Conservation (phyloP, 305 asterid genomes). For the Solanum hybrid region DNA sequence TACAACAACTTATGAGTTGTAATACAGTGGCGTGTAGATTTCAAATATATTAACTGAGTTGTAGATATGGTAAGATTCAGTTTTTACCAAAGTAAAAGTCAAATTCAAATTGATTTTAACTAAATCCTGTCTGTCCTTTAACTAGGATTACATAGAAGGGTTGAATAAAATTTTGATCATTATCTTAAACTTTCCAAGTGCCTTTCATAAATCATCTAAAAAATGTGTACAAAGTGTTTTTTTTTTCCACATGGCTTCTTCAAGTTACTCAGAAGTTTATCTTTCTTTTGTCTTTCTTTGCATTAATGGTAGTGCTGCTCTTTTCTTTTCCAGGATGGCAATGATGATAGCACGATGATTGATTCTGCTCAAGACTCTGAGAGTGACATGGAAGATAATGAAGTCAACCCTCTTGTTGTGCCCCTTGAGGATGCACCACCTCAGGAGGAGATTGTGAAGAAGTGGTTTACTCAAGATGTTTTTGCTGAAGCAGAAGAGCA, state of each 20-base stretch:
- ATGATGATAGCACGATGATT: conserved; percentile 26
- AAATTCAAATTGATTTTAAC: neutral
- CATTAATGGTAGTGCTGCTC: neutral
- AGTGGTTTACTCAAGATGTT: conserved; percentile 93
- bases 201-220: neutral
- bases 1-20: neutral
- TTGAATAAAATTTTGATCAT: neutral
- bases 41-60: neutral
- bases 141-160: neutral
- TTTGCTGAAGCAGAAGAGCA: conserved; percentile 58
- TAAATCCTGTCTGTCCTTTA: neutral
- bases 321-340: conserved; percentile 29
- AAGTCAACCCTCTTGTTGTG: conserved; percentile 76
- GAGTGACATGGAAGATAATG: conserved; percentile 39
- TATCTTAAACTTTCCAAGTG: neutral
- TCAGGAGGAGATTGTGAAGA: conserved; percentile 67
- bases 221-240: neutral
- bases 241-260: neutral
- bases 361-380: conserved; percentile 68
- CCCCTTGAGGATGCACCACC: conserved; percentile 59
- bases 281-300: neutral
- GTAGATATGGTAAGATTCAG: neutral
- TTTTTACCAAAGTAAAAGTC: neutral
- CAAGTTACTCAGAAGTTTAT: neutral
- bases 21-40: neutral